Evolutionary conservation across 306 rosid species (phyloP).

Genomic region (Cucurbita pepo): DNA sequence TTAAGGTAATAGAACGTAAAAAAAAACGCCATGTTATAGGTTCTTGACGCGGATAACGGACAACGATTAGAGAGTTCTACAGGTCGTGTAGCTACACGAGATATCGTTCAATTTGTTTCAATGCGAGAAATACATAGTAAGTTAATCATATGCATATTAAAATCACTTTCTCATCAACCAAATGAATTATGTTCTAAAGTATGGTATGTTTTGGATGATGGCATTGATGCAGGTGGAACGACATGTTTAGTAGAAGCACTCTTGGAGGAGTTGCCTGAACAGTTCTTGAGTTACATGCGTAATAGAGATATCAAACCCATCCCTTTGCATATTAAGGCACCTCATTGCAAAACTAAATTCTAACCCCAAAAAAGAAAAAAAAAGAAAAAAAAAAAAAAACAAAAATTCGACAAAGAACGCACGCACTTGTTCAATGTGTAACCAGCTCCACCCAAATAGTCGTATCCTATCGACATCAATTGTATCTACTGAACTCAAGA

Average conservation of each 20-base stretch:
- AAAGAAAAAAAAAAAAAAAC: too few relatives aligned
- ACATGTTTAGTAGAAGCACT: conserved; percentile 55
- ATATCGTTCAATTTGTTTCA: conserved; percentile 77
- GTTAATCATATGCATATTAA: neutral
- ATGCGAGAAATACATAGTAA: conserved; percentile 61
- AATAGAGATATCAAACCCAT: conserved; percentile 24
- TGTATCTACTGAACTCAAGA: too few relatives aligned
- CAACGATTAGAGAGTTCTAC: conserved; percentile 39
- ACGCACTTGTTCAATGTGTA: too few relatives aligned
- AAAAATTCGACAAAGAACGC: too few relatives aligned
- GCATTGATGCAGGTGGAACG: conserved; percentile 25
- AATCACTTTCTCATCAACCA: too few relatives aligned
- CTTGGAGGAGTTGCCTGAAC: conserved; percentile 68
- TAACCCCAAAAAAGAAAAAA: too few relatives aligned
- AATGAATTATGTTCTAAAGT: too few relatives aligned
- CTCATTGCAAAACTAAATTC: too few relatives aligned
- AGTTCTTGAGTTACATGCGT: conserved; percentile 57
- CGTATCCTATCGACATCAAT: too few relatives aligned
- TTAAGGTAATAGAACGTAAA: neutral
- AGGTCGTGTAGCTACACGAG: conserved; percentile 62
- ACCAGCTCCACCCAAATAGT: too few relatives aligned
- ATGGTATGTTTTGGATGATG: neutral
- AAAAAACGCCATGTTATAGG: conserved; percentile 19
- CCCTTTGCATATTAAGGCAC: neutral
- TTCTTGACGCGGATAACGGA: conserved; percentile 75